Conservation (phyloP, 129 eudicot genomes). For the Flaveria ramosissima region DNA sequence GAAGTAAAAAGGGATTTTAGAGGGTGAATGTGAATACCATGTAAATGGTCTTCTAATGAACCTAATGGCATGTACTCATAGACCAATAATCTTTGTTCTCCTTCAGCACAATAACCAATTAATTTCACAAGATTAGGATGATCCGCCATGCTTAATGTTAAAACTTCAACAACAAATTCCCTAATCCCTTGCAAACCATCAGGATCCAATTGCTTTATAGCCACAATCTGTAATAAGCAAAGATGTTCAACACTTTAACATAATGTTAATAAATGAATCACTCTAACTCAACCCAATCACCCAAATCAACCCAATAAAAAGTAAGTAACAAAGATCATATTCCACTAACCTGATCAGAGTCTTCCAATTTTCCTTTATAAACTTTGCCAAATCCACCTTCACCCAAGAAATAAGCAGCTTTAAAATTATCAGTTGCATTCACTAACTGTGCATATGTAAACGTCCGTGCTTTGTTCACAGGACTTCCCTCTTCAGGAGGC, state of each 20-base stretch:
- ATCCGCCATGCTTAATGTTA: conserved; percentile 68
- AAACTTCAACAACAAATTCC: conserved; percentile 80
- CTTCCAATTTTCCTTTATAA: conserved; percentile 63
- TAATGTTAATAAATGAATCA: background rate
- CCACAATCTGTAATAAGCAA: conserved; percentile 56
- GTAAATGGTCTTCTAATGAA: conserved; percentile 82
- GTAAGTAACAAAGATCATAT: conserved; percentile 8
- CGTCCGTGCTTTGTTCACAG: conserved; percentile 41
- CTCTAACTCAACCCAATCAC: background rate
- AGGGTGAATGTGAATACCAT: conserved; percentile 48
- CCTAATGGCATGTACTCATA: conserved; percentile 95
- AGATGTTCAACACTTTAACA: conserved; percentile 13
- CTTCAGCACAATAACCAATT: conserved; percentile 89
- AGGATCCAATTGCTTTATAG: conserved; percentile 84
- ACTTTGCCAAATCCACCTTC: conserved; percentile 98
- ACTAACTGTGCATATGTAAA: conserved; percentile 59
- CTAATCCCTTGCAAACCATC: conserved; percentile 77
- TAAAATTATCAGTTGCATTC: conserved; percentile 71
- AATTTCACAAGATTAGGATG: conserved; percentile 88
- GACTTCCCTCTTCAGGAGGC: conserved; percentile 38
- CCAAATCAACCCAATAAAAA: conserved; percentile 18
- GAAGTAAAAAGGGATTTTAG: background rate
- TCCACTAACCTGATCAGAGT: conserved; percentile 67
- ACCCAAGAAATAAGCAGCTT: conserved; percentile 59
- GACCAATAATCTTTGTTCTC: conserved; percentile 79